A percentile compares a stretch with the other conserved stretches of the same genome.
Conservation (phyloP, 441 rosid species). For the Pelargonium australe region DNA sequence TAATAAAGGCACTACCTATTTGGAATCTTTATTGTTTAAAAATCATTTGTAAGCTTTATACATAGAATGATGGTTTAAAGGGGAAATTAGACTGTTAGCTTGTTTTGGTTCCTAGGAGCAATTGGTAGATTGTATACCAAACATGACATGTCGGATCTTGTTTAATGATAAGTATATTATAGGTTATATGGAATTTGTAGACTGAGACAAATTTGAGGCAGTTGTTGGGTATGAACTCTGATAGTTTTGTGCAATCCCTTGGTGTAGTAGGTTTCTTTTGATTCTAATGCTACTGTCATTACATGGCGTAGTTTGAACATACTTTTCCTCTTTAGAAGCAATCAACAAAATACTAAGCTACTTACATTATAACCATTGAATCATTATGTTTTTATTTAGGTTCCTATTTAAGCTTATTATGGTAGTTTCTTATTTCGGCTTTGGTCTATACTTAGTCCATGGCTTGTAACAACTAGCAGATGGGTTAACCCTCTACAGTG, state of each 20-base stretch:
- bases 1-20: background rate
- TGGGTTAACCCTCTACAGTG: background rate
- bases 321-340: background rate
- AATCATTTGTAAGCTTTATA: background rate
- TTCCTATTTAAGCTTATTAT: background rate
- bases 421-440: background rate
- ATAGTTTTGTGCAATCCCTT: too few relatives aligned
- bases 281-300: too few relatives aligned
- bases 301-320: too few relatives aligned
- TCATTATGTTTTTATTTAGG: background rate
- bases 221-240: background rate
- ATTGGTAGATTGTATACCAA: too few relatives aligned
- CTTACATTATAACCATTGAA: too few relatives aligned
- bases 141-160: background rate
- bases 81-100: background rate
- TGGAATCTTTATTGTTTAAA: background rate
- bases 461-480: background rate
- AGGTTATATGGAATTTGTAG: background rate
- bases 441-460: background rate
- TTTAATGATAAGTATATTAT: background rate
- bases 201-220: background rate
- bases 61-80: background rate
- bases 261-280: too few relatives aligned
- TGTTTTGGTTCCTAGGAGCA: background rate
- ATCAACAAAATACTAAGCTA: background rate